These are phyloP conservation scores for Quercus rubra DNA, from an alignment of 306 rosid species.

Conservation along the genomic window DNA sequence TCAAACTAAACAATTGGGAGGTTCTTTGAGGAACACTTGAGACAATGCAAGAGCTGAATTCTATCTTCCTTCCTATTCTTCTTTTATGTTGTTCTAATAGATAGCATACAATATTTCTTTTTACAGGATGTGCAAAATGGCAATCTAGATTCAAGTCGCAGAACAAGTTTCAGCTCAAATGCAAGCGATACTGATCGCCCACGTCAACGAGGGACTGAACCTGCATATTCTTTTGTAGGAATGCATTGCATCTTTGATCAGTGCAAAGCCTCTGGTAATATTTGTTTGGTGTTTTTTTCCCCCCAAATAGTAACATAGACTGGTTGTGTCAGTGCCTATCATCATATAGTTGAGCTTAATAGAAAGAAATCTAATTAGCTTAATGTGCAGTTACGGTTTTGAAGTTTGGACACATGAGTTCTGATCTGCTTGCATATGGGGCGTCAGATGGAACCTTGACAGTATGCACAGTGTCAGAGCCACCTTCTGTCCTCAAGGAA, in stretches of 20 bases:
- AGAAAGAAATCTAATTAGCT: constrained; percentile 33
- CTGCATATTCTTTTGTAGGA: constrained; percentile 92
- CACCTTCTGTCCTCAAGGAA: constrained; percentile 69
- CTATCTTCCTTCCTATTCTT: background rate
- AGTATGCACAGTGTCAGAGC: constrained; percentile 81
- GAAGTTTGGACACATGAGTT: constrained; percentile 98
- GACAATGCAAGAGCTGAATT: background rate
- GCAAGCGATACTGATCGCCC: constrained; percentile 67
- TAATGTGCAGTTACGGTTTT: constrained; percentile 72
- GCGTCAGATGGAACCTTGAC: constrained; percentile 95
- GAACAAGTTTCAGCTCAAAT: constrained; percentile 78
- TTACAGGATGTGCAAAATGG: constrained; percentile 63
- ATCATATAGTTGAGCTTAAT: constrained; percentile 10
- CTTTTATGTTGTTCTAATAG: background rate
- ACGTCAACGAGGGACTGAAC: constrained; percentile 49
- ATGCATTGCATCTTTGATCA: constrained; percentile 98
- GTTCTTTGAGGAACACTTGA: background rate
- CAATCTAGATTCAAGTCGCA: constrained; percentile 53
- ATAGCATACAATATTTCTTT: constrained; percentile 4
- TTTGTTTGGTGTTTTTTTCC: background rate
- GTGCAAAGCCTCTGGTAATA: constrained; percentile 81
- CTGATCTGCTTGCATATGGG: constrained; percentile 96
- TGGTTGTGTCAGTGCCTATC: background rate
- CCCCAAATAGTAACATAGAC: constrained; percentile 8
- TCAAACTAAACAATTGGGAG: background rate